Evolutionary conservation across 768 basidiomycete species (phyloP), one percentile per base, ranked within the genome.

Genomic region (Tephrocybe rancida): DNA sequence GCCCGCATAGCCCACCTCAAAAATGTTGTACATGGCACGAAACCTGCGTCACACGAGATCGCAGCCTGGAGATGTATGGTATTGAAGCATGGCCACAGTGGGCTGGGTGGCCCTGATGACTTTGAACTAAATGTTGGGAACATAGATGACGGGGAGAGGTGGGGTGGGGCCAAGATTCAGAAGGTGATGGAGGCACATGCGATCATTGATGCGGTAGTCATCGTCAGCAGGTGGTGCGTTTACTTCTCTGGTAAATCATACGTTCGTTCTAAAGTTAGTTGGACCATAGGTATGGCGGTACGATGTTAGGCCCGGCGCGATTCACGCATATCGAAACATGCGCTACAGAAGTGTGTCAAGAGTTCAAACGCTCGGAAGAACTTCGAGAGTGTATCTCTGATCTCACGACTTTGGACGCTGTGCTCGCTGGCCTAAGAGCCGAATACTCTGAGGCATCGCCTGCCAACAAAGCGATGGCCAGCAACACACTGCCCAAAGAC

Each of bases 261-360:
- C 25, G 26, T 41, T 29, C 9, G 18, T 27, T 52, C 44, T 21
- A 25, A n/a, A 37, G 30, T 43, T 35, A 8, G 27, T 19, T 37
- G 5, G 14, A 32, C 5, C 1, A 11, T 58, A 91, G 90, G 88
- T 92, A 84, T 60, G 91, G 90, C 0, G 91, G 92, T n/a, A 84
- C 79, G 6, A 71, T 92, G 73, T 74, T 94, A 3, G 92, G 92
- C 2, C 87, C 90, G 5, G 78, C 73, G 54, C 73, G 92, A 29
- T 94, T 93, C 66, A 67, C 78, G 2, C 92, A 94, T 61, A 87
- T 93, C 60, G 86, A 90, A 66, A 83, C 79, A 1, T 92, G 90
- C 64, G 73, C 90, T 5, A 65, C 76, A 14, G 89, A 94, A 65
- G 90, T 88, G 13, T 92, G 89, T 65, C 80, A 78, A 14, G 71